phyloP scores from a whole-genome alignment of 2,329 filamentous ascomycete species.

The Cercospora janseana region DNA sequence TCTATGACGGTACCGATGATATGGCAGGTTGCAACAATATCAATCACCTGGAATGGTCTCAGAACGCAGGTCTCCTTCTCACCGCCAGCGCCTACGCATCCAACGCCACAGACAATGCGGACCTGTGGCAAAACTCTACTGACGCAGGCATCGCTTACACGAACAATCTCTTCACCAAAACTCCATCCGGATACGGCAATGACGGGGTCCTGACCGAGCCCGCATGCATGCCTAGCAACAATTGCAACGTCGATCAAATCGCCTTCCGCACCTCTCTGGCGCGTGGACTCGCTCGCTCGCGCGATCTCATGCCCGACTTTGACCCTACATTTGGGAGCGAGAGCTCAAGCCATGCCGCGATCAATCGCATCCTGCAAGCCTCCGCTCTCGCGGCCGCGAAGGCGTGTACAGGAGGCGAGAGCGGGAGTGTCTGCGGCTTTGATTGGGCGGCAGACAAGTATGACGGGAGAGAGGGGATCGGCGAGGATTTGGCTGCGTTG shows the following conservation, averaged over 20 bases:
- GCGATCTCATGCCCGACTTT: constrained; percentile 12
- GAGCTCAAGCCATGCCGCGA: constrained; percentile 14
- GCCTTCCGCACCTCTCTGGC: constrained; percentile 70
- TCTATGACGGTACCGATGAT: constrained; percentile 63
- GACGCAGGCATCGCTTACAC: constrained; percentile 1
- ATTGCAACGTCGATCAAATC: constrained; percentile 69
- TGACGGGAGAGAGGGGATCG: constrained; percentile 50
- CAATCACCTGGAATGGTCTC: constrained; percentile 58
- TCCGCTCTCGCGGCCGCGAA: constrained; percentile 55
- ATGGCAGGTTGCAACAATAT: constrained; percentile 54
- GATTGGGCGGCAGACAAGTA: constrained; percentile 41
- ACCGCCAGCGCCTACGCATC: constrained; percentile 59
- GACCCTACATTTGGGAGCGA: constrained; percentile 39
- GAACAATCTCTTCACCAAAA: constrained; percentile 45
- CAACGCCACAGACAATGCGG: not conserved
- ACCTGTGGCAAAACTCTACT: constrained; percentile 28
- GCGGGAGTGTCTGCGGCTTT: constrained; percentile 41
- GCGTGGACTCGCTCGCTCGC: constrained; percentile 22
- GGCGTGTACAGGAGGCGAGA: constrained; percentile 51
- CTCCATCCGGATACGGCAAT: constrained; percentile 50
- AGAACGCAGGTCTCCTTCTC: constrained; percentile 64
- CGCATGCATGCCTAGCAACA: constrained; percentile 60
- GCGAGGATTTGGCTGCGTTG: constrained; percentile 55
- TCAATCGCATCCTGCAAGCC: constrained; percentile 29
- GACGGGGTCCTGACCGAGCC: constrained; percentile 59